These are phyloP conservation scores for Eucommia ulmoides DNA, from an alignment of 257 asterid genomes.

Conservation along the genomic window DNA sequence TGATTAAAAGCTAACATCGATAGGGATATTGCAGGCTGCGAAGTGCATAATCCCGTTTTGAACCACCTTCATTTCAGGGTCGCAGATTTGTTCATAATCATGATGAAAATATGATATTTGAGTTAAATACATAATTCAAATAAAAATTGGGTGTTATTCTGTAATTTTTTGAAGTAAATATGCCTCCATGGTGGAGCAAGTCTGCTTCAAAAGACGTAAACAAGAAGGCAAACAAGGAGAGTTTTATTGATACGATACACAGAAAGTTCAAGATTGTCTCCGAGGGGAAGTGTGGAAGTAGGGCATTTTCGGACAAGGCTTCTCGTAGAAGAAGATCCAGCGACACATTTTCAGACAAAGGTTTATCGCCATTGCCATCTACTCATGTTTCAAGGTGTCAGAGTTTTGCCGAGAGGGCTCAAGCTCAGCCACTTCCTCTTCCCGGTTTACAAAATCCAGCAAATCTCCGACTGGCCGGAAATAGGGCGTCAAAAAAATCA, in stretches of 20 bases:
- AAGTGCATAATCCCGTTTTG: no score
- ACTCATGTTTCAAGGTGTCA: conserved; percentile 24
- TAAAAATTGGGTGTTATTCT: no score
- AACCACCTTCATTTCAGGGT: no score
- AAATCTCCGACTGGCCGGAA: conserved; percentile 12
- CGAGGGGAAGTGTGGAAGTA: conserved; percentile 8
- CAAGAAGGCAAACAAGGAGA: conserved; percentile 23
- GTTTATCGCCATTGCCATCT: conserved; percentile 24
- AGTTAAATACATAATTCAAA: no score
- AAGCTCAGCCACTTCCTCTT: conserved; percentile 36
- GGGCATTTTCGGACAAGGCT: conserved; percentile 29
- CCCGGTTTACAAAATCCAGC: conserved; percentile 18
- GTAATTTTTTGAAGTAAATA: no score
- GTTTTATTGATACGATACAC: conserved; percentile 23
- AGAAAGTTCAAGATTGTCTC: conserved; percentile 13
- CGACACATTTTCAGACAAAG: conserved; percentile 21
- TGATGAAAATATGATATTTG: no score
- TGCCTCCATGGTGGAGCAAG: conserved; percentile 46
- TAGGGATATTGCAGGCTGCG: no score
- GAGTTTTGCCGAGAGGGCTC: conserved; percentile 22
- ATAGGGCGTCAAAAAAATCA: conserved; percentile 15
- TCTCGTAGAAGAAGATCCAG: conserved; percentile 20
- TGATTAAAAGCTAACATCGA: no score
- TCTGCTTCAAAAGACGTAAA: conserved; percentile 30
- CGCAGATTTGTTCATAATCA: no score